phyloP scores from a whole-genome alignment of 257 asterid species.

The Nyctanthes arbortristis region DNA sequence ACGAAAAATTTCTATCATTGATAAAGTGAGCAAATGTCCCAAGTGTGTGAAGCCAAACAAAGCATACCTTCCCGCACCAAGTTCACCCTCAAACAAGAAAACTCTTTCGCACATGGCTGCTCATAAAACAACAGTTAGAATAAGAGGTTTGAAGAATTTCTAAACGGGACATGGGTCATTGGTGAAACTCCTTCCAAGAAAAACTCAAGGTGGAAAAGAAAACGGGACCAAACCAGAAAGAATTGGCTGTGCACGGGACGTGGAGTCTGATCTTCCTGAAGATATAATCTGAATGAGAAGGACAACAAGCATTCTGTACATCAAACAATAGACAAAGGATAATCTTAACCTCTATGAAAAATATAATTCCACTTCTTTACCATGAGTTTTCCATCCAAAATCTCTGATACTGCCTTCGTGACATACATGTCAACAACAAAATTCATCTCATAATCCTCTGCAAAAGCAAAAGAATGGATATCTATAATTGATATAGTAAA shows the following conservation, averaged over 20 bases:
- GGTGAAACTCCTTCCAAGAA: slow-evolving; percentile 23
- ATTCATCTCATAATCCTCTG: slow-evolving; percentile 60
- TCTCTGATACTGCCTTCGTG: slow-evolving; percentile 56
- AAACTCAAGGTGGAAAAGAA: slow-evolving; percentile 13
- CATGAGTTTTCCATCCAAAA: slow-evolving; percentile 61
- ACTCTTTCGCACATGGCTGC: slow-evolving; percentile 81
- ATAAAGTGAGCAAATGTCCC: no score
- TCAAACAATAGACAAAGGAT: slow-evolving; percentile 24
- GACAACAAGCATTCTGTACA: slow-evolving; percentile 21
- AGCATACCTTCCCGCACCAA: slow-evolving; percentile 93
- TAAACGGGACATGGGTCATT: slow-evolving; percentile 6
- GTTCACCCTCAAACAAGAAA: slow-evolving; percentile 66
- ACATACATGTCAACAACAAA: slow-evolving; percentile 65
- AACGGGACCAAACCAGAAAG: slow-evolving; percentile 75
- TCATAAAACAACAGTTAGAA: slow-evolving; percentile 31
- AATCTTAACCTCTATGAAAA: slow-evolving; percentile 5
- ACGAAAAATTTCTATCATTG: slow-evolving; percentile 3
- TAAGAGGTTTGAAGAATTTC: slow-evolving; percentile 22
- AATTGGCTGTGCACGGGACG: slow-evolving; percentile 62
- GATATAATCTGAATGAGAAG: slow-evolving; percentile 65
- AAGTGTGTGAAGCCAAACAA: slow-evolving; percentile 25
- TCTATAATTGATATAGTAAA: slow-evolving; percentile 14
- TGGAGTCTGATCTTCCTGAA: slow-evolving; percentile 73
- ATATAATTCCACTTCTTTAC: slow-evolving; percentile 37
- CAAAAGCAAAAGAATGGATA: slow-evolving; percentile 28